Base-by-base conservation (phyloP, 331 rosid species). In the Telfairia occidentalis region DNA sequence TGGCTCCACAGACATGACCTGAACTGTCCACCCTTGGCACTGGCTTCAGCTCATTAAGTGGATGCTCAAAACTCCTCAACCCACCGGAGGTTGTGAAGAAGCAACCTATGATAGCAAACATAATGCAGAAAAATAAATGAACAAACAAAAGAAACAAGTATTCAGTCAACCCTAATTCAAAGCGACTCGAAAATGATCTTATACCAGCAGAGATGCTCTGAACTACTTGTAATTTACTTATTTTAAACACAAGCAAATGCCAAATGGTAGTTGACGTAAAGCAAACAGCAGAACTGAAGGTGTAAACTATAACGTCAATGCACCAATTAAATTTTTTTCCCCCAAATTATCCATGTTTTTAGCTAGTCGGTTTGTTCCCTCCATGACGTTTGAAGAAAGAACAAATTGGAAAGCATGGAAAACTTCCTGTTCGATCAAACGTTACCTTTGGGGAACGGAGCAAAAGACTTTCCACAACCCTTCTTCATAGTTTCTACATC, bases 21-120 rank as follows among this genome's bases (percentile, higher is more conserved):
- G 96, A 88, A 81, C 97, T 92, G 83, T 92, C 99, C 83, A 90
- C 91, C 86, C 97, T 86, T 38, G 99, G 99, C 72, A 95, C 85
- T 7, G 97, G 84, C 92, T 89, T 95, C 89, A 95, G 50, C 86
- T 92, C 96, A 74, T 95, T 86, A 52, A 85, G 89, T 9, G 99
- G 99, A 83, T 92, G 97, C 87, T 95, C 99, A 49, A 76, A 95
- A 75, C 96, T 95, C 82, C 93, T 92, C 90, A 95, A 83, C 67
- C 99, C 97, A 76, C 93, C 90, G 2, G 90, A 79, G 48, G 92
- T 83, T 79, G 96, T 82, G 84, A 90, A 95, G 90, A 90, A 95
- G 78, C 92, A 95, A 76, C 97, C 99, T 92, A 71, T 30, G 35
- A 74, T 63, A 28, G 67, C 57, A 26, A 74, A 26, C 73, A 55